Conservation (phyloP, 306 rosid species). For the Ziziphus jujuba region DNA sequence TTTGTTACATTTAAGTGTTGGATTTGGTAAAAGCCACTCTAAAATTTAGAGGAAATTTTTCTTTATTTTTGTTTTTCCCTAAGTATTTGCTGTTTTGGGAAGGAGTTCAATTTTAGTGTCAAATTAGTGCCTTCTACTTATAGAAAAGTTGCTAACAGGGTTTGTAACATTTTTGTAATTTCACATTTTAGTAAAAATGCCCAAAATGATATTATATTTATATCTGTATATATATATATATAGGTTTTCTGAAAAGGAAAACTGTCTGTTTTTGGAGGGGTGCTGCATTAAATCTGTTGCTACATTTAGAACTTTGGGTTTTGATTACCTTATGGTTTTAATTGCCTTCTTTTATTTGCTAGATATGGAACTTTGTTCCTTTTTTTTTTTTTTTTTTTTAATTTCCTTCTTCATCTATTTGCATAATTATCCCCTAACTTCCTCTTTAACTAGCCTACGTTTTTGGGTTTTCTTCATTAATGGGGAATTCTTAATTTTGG, state of each 20-base stretch:
- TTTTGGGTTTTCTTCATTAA: too few species aligned
- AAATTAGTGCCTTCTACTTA: neutral
- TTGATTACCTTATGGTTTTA: neutral
- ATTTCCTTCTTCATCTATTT: neutral
- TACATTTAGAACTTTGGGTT: neutral
- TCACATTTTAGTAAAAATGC: too few species aligned
- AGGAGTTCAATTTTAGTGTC: neutral
- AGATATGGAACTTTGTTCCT: neutral
- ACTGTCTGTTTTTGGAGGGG: conserved; percentile 8
- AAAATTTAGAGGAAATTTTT: conserved; percentile 4
- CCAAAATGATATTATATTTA: too few species aligned
- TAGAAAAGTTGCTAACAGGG: too few species aligned
- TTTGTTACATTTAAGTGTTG: conserved; percentile 8
- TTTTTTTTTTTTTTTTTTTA: neutral
- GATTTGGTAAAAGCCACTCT: conserved; percentile 17
- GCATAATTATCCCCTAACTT: too few species aligned
- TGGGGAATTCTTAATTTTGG: too few species aligned
- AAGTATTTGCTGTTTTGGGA: conserved; percentile 14
- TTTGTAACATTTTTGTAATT: too few species aligned
- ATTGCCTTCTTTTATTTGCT: neutral
- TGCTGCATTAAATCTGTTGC: neutral
- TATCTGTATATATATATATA: too few species aligned
- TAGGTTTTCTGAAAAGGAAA: neutral
- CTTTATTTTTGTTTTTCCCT: neutral
- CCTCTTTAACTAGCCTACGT: too few species aligned